These are phyloP conservation scores for Poa annua DNA, from an alignment of 176 grass and related monocot species.

Conservation along the genomic window DNA sequence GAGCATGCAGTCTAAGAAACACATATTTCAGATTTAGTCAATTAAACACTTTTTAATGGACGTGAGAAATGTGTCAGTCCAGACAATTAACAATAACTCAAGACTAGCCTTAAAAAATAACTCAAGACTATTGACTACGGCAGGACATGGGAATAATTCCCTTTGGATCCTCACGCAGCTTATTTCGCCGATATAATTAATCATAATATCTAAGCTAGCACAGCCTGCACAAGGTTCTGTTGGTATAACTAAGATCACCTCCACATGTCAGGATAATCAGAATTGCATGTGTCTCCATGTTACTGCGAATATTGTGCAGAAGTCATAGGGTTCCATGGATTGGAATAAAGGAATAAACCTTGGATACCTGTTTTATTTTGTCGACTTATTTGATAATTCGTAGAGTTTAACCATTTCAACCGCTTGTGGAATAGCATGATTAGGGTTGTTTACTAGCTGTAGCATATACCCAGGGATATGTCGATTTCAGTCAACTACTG, in stretches of 20 bases:
- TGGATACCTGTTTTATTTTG: background rate
- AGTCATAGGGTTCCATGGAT: slow-evolving; percentile 25
- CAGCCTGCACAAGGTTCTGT: background rate
- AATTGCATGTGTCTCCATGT: slow-evolving; percentile 35
- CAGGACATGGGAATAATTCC: slow-evolving; percentile 40
- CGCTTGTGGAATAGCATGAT: background rate
- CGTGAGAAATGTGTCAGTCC: slow-evolving; percentile 18
- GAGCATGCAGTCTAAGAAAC: background rate
- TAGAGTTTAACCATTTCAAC: background rate
- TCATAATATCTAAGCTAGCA: slow-evolving; percentile 15
- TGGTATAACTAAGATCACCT: background rate
- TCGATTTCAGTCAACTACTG: background rate
- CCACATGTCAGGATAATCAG: background rate
- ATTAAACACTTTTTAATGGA: background rate
- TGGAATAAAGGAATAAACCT: slow-evolving; percentile 39
- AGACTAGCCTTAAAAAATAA: background rate
- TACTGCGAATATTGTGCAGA: slow-evolving; percentile 10
- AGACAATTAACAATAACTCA: background rate
- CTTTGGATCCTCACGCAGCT: slow-evolving; percentile 4
- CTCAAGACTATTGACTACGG: background rate
- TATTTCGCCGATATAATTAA: slow-evolving; percentile 3
- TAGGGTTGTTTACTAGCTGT: background rate
- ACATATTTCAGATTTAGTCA: background rate
- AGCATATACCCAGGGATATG: background rate
- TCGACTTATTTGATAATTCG: background rate